These are phyloP conservation scores for Phlyctochytrium planicorne DNA, from an alignment of 192 early-diverging fungal species.

Conservation along the genomic window DNA sequence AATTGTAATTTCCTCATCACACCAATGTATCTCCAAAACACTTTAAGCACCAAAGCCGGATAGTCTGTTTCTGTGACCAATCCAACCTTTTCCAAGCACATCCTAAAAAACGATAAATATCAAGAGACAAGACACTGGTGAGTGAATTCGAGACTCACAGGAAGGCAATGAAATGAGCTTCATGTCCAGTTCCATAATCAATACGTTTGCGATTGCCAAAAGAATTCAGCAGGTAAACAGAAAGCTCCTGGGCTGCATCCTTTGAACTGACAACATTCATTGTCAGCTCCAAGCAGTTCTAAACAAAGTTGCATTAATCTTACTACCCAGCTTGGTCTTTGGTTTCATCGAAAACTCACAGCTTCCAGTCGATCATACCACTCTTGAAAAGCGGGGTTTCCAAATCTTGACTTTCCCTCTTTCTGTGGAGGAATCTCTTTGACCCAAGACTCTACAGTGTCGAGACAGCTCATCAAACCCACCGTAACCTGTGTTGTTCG, in stretches of 20 bases:
- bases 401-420: slow-evolving; percentile 80
- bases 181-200: slow-evolving; percentile 98
- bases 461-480: slow-evolving; percentile 70
- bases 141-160: slow-evolving; percentile 48
- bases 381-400: slow-evolving; percentile 89
- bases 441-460: slow-evolving; percentile 57
- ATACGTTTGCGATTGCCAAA: slow-evolving; percentile 92
- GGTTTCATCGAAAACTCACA: no score
- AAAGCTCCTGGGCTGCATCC: slow-evolving; percentile 55
- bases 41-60: slow-evolving; percentile 67
- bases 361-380: slow-evolving; percentile 78
- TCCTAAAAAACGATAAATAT: slow-evolving; percentile 38
- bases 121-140: slow-evolving; percentile 6
- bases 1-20: slow-evolving; percentile 89
- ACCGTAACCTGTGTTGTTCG: no score
- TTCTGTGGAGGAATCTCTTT: slow-evolving; percentile 72
- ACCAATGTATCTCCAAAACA: slow-evolving; percentile 69
- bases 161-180: slow-evolving; percentile 87
- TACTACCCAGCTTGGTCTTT: no score
- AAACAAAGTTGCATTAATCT: neutral
- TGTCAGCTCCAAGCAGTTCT: slow-evolving; percentile 24
- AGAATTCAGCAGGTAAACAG: slow-evolving; percentile 75
- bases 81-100: slow-evolving; percentile 76
- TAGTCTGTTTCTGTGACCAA: slow-evolving; percentile 69
- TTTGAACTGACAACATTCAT: slow-evolving; percentile 23